Base-by-base conservation (phyloP, 1,139 yeast species). In the Candida tetrigidarum region DNA sequence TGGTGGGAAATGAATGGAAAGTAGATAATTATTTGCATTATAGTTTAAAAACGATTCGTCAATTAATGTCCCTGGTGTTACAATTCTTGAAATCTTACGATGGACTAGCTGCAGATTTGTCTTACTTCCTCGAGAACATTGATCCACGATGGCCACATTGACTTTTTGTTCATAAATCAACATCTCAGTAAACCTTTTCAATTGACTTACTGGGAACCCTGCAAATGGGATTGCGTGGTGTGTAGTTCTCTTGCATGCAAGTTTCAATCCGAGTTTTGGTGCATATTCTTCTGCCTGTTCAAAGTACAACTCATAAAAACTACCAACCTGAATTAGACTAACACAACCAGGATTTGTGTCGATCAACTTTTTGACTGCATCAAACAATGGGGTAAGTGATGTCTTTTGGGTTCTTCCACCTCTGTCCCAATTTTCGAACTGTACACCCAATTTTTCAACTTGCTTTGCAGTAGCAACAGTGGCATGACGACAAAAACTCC, bases 11-110 rank as follows among this genome's bases (percentile, higher is more conserved):
- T 80, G 75, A 10, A 92, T 70, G 3, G 91, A 79, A 33, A 86
- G 70, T 29, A 92, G 67, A 58, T 75, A 91, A 57, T 91, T 90
- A 53, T 87, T 86, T 42, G 79, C 77, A 50, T 80, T 81, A 49
- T 81, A 81, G 57, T 91, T 86, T 54, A 93, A 70, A 51, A 92
- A 86, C 1, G 88, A 81, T 55, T 93, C 98, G 56, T 90, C 97
- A 10, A 92, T 79, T 42, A 93, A 76, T 0, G 98, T 93, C 1
- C 99, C 99, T 0, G 98, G 97, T 0, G 97, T 86, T 1, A 93
- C 81, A 6, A 92, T 82, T 38, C 98, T 72, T 4, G 91, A 78
- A 0, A 95, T 81, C 32, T 86, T 83, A 35, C 99, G 70, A 44
- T 78, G 81, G 33, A 84, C 78, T 25, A 74, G 74, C 29, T 58